Conservation (phyloP, 2,329 filamentous ascomycete genomes). For the Scopulariopsis brevicaulis region DNA sequence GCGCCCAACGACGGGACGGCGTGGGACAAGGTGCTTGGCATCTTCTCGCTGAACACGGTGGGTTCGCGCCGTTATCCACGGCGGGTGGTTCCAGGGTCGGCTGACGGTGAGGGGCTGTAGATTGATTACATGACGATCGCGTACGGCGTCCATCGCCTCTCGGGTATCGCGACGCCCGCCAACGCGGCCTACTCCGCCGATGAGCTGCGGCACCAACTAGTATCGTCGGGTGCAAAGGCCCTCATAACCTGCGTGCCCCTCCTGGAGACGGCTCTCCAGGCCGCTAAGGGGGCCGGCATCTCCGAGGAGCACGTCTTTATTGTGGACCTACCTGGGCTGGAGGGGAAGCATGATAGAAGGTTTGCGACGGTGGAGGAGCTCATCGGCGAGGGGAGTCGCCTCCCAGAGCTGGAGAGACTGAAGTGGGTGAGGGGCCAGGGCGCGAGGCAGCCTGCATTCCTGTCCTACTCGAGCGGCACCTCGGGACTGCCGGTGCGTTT, state of each 20-base stretch:
- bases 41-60: slow-evolving; percentile 62
- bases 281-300: slow-evolving; percentile 48
- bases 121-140: slow-evolving; percentile 64
- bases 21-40: slow-evolving; percentile 64
- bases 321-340: slow-evolving; percentile 44
- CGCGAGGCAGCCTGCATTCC: slow-evolving; percentile 51
- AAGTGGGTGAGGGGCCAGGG: slow-evolving; percentile 48
- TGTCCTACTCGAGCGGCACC: slow-evolving; percentile 66
- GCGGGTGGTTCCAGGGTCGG: too few relatives aligned
- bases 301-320: slow-evolving; percentile 52
- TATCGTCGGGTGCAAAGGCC: slow-evolving; percentile 50
- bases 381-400: slow-evolving; percentile 40
- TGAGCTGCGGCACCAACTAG: slow-evolving; percentile 58
- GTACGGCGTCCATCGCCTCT: slow-evolving; percentile 60
- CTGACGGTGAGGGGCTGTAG: slow-evolving; percentile 22
- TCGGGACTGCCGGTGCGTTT: slow-evolving; percentile 48
- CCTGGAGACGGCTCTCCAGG: slow-evolving; percentile 49
- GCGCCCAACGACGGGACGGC: slow-evolving; percentile 56
- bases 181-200: slow-evolving; percentile 57
- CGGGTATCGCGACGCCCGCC: slow-evolving; percentile 55
- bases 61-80: too few relatives aligned
- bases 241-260: slow-evolving; percentile 60
- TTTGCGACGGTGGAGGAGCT: slow-evolving; percentile 55
- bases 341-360: slow-evolving; percentile 21
- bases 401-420: slow-evolving; percentile 36